Base-by-base conservation (phyloP, 208 protist species). In the Acanthamoeba triangularis region DNA sequence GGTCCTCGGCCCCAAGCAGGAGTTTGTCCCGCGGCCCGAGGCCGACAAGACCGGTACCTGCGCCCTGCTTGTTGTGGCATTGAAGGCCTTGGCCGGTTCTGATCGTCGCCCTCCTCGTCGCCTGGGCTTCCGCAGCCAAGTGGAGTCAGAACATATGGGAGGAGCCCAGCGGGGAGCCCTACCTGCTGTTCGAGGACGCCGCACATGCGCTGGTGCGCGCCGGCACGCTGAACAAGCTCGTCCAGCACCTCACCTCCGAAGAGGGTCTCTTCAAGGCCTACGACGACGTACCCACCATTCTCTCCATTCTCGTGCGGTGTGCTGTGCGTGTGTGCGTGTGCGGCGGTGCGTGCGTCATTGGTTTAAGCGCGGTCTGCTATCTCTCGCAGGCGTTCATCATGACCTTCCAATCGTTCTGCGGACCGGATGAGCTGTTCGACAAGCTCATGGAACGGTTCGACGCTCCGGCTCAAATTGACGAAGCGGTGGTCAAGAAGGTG, bases 181-280 rank as follows among this genome's bases (percentile, higher is more conserved):
- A 88, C 54, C 10, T 88, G n/a, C 47, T 59, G 14, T 88, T 23
- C 30, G 80, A 88, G 80, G 80, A 88, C 54, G 37, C 47, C 28
- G 33, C 47, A 0, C 41, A 41, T 61, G 54, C 80, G 33, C n/a
- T 37, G 18, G 87, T 92, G 47, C 56, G 61, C 10, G 87, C 87
- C 33, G 87, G 87, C 47, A 92, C 87, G 23, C 28, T 92, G 20
- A 92, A 92, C 87, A 92, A 92, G 61, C 87, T 92, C 63, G 87
- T 92, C 8, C 59, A 63, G 63, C 87, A 92, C 56, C 87, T 92
- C 33, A 92, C 87, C 49, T 92, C 87, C 16, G 87, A 92, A n/a
- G 30, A 88, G 49, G 80, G 80, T 41, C 80, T 88, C 49, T 59
- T 63, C 80, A 88, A 88, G 54, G 80, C 80, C 47, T 88, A 63